These are phyloP conservation scores for Jatropha curcas DNA, from an alignment of 345 rosid species.

Conservation along the genomic window DNA sequence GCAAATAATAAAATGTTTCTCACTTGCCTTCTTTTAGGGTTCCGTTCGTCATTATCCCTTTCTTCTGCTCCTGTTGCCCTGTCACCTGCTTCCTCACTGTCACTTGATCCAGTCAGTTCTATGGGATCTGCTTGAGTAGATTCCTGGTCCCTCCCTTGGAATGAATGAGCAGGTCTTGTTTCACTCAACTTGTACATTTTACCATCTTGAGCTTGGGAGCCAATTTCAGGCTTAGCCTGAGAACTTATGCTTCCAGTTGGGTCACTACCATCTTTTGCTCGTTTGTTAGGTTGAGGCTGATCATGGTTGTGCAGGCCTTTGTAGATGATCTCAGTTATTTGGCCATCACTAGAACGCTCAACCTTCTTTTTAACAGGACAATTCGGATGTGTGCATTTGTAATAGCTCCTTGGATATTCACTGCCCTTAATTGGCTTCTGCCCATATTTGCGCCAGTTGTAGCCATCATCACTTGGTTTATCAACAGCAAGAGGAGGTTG, in stretches of 20 bases:
- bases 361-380: conserved; percentile 95
- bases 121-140: conserved; percentile 34
- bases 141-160: conserved; percentile 43
- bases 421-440: conserved; percentile 96
- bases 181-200: conserved; percentile 26
- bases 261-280: conserved; percentile 52
- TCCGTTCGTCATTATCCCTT: conserved; percentile 52
- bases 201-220: conserved; percentile 32
- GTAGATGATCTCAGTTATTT: conserved; percentile 87
- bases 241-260: conserved; percentile 37
- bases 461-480: conserved; percentile 91
- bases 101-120: conserved; percentile 40
- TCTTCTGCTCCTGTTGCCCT: conserved; percentile 42
- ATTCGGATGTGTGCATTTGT: conserved; percentile 75
- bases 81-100: conserved; percentile 54
- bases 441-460: conserved; percentile 94
- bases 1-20: conserved; percentile 4
- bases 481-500: conserved; percentile 53
- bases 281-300: conserved; percentile 63
- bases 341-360: conserved; percentile 85
- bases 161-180: conserved; percentile 25
- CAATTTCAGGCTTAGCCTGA: conserved; percentile 43
- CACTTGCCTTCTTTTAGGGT: conserved; percentile 70
- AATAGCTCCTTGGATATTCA: conserved; percentile 94
- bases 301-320: conserved; percentile 94